phyloP scores from a whole-genome alignment of 192 early-diverging fungal genomes.

The Phlyctochytrium planicorne region DNA sequence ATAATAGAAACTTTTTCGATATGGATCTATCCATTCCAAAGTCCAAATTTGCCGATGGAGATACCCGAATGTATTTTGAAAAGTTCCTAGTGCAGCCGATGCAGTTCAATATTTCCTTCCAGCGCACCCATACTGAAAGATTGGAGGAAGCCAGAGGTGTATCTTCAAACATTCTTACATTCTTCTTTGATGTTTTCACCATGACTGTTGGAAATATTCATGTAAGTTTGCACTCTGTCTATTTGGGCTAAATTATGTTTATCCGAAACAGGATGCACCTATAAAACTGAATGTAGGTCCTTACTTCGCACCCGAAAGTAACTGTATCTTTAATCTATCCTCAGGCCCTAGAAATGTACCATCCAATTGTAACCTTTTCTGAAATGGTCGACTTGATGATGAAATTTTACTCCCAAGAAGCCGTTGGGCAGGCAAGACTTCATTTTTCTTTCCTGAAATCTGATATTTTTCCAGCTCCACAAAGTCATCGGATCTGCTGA shows the following conservation, averaged over 20 bases:
- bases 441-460: neutral
- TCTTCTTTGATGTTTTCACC: constrained; percentile 72
- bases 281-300: constrained; percentile 73
- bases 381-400: constrained; percentile 77
- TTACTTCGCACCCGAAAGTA: neutral
- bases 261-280: constrained; percentile 67
- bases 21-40: constrained; percentile 66
- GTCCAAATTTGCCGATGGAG: constrained; percentile 63
- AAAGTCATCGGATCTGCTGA: constrained; percentile 86
- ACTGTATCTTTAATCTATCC: neutral
- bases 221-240: constrained; percentile 48
- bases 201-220: constrained; percentile 98
- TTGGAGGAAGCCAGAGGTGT: constrained; percentile 56
- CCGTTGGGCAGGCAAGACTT: constrained; percentile 77
- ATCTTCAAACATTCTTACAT: constrained; percentile 37
- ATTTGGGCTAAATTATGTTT: neutral
- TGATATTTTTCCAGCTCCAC: constrained; percentile 20
- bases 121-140: constrained; percentile 70
- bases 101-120: constrained; percentile 95
- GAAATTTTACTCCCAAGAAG: constrained; percentile 86
- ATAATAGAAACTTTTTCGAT: constrained; percentile 29
- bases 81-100: constrained; percentile 90
- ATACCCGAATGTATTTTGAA: constrained; percentile 88
- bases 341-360: constrained; percentile 72
- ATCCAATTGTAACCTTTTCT: constrained; percentile 77